Base-by-base conservation (phyloP, 2,329 filamentous ascomycete species). In the Aspergillus unguis region DNA sequence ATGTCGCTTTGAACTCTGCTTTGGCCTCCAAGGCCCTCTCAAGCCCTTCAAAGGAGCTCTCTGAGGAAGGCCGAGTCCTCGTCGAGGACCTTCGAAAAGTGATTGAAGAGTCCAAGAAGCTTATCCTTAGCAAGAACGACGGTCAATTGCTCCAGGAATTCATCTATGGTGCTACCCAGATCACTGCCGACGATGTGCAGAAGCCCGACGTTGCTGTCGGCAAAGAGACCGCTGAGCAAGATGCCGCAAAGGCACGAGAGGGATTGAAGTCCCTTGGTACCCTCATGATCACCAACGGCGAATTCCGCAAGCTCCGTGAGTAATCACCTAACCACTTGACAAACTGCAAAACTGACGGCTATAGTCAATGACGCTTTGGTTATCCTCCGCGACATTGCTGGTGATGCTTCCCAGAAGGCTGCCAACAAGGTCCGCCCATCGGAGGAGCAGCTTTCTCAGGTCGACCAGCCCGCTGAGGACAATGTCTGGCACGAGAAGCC, bases 61-160 rank as follows among this genome's bases (percentile, higher is more conserved):
- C 92, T 0, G 60, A 79, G 1, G 94, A 99, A 62, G 94, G 94
- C 53, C 85, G 85, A 68, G 73, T 75, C n/a, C 82, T 99, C 2
- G 83, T 96, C 3, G 75, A 77, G 38, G 92, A 97, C 62, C 75
- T 94, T 52, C 85, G 84, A 55, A 80, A 88, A 49, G 90, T 96
- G 47, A 85, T 99, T 42, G 83, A 87, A 64, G 83, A 94, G 70
- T 87, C 92, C 53, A 95, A 96, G 78, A 75, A 85, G 52, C 81
- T 99, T 9, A 76, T 97, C 6, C 79, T 99, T 27, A 88, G 87
- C 75, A 99, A 97, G 82, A 99, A 99, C 69, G 83, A 96, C 54
- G 94, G 92, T 67, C 91, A 99, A 65, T 76, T 97, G 53, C 77
- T 99, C 23, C 94, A 99, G 69, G 92, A 99, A 65, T 97, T 99